phyloP scores from a whole-genome alignment of 2,329 filamentous ascomycete species.

The Paecilomyces fulvus region DNA sequence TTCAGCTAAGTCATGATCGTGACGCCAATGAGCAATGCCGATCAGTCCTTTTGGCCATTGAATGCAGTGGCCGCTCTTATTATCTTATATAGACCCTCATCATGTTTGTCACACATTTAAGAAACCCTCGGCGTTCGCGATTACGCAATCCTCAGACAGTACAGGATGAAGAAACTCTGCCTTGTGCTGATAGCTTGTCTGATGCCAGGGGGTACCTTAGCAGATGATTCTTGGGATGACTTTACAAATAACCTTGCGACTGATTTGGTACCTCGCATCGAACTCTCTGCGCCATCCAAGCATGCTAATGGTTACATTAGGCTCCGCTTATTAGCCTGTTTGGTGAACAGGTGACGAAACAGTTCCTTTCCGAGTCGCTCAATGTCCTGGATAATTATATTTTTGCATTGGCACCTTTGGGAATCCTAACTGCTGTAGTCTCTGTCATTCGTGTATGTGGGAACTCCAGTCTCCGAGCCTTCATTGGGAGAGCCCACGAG shows the following conservation, averaged over 20 bases:
- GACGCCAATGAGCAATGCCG: not conserved
- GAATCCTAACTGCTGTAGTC: conserved; percentile 38
- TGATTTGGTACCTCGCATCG: conserved; percentile 22
- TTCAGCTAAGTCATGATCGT: not conserved
- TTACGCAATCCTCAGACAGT: too few species aligned
- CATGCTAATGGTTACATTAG: conserved; percentile 7
- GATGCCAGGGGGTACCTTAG: conserved; percentile 11
- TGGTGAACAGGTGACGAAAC: conserved; percentile 40
- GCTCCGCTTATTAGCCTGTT: conserved; percentile 34
- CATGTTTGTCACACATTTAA: not conserved
- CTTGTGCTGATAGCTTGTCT: conserved; percentile 9
- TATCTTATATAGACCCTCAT: not conserved
- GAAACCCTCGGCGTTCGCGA: too few species aligned
- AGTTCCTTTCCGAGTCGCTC: conserved; percentile 40
- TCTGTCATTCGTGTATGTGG: conserved; percentile 41
- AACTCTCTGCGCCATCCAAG: not conserved
- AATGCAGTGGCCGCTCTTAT: too few species aligned
- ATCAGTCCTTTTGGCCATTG: not conserved
- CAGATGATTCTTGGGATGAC: conserved; percentile 24
- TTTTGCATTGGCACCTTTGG: conserved; percentile 40
- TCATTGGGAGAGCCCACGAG: conserved; percentile 40
- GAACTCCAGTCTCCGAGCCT: conserved; percentile 33
- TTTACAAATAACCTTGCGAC: conserved; percentile 33
- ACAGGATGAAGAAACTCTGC: not conserved
- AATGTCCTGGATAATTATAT: conserved; percentile 37